A percentile compares a stretch with the other conserved stretches of the same genome.
Conservation (phyloP, 73 alveolate species). For the Breviolum minutum region DNA sequence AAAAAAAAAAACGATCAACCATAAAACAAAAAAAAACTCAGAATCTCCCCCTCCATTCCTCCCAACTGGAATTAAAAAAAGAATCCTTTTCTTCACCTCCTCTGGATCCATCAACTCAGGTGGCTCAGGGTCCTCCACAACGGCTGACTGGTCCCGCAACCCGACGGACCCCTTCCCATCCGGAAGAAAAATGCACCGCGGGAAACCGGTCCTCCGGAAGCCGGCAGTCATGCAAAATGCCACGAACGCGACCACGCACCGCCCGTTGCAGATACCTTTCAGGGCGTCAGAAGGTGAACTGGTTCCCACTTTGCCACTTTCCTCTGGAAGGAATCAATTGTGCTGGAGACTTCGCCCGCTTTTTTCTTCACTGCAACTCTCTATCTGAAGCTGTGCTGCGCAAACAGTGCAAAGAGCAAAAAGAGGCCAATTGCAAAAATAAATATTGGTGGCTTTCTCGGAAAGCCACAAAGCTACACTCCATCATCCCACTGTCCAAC, state of each 20-base stretch:
- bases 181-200: no score
- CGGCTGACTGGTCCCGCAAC: no score
- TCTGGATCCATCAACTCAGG: conserved; percentile 64
- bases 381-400: not conserved
- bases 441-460: conserved; percentile 19
- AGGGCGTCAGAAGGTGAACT: not conserved
- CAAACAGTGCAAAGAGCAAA: conserved; percentile 16
- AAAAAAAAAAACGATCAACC: not conserved
- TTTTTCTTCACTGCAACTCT: not conserved
- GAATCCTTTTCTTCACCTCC: conserved; percentile 63
- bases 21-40: not conserved
- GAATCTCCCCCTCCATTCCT: no score
- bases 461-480: conserved; percentile 16
- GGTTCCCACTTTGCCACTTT: not conserved
- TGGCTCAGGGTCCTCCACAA: conserved; percentile 57
- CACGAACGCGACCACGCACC: conserved; percentile 63
- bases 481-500: conserved; percentile 15
- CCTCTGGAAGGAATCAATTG: not conserved
- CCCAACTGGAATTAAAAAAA: no score
- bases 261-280: conserved; percentile 68
- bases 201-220: conserved; percentile 43
- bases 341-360: not conserved
- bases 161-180: no score
- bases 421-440: not conserved
- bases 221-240: conserved; percentile 54